Conservation (phyloP, 805 yeast species). For the Candida silvicultrix region DNA sequence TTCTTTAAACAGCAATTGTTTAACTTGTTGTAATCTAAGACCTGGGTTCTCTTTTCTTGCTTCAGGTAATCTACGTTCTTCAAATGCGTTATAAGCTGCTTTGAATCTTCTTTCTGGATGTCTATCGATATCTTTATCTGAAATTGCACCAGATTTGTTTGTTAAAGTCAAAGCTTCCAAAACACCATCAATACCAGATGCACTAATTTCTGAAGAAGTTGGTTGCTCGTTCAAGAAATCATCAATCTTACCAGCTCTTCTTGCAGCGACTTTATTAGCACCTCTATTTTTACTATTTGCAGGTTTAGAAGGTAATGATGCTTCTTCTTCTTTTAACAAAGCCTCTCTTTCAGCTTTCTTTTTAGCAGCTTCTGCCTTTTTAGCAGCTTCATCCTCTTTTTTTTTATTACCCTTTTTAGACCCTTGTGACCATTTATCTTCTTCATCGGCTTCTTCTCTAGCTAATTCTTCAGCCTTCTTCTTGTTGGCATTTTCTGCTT, state of each 20-base stretch:
- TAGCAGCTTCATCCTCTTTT: slow-evolving; percentile 60
- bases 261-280: slow-evolving; percentile 58
- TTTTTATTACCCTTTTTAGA: slow-evolving; percentile 64
- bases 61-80: slow-evolving; percentile 67
- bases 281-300: slow-evolving; percentile 55
- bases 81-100: slow-evolving; percentile 69
- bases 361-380: slow-evolving; percentile 68
- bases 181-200: slow-evolving; percentile 73
- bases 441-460: slow-evolving; percentile 46
- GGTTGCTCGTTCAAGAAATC: slow-evolving; percentile 53
- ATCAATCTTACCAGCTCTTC: slow-evolving; percentile 56
- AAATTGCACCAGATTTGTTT: slow-evolving; percentile 47
- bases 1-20: slow-evolving; percentile 69
- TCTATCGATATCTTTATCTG: slow-evolving; percentile 62
- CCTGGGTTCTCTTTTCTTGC: slow-evolving; percentile 74
- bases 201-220: slow-evolving; percentile 49
- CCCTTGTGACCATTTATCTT: slow-evolving; percentile 64
- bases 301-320: slow-evolving; percentile 53
- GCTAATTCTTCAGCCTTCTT: slow-evolving; percentile 47
- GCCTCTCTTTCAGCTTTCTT: slow-evolving; percentile 82
- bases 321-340: slow-evolving; percentile 57
- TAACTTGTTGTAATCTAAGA: slow-evolving; percentile 69
- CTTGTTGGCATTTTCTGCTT: slow-evolving; percentile 57
- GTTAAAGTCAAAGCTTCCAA: slow-evolving; percentile 72
- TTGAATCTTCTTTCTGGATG: slow-evolving; percentile 88